These are phyloP conservation scores for Talaromyces ruber DNA, from an alignment of 495 filamentous ascomycete genomes.

Conservation along the genomic window DNA sequence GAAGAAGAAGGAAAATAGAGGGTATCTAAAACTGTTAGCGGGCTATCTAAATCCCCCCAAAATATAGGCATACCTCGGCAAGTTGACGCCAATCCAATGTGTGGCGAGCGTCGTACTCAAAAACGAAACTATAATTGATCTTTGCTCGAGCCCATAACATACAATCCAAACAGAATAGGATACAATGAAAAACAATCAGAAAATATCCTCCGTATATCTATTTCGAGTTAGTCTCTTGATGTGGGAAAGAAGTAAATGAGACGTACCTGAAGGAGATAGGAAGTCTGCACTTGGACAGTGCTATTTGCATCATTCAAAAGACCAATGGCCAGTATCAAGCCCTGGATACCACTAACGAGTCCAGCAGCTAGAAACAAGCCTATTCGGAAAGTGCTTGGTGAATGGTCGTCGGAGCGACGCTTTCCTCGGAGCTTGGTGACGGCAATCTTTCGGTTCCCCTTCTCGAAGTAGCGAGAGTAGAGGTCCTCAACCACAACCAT, in stretches of 20 bases:
- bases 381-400: conserved; percentile 64
- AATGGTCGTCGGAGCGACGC: conserved; percentile 58
- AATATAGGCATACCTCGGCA: conserved; percentile 46
- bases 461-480: conserved; percentile 87
- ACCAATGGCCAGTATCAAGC: conserved; percentile 55
- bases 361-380: conserved; percentile 74
- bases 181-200: conserved; percentile 61
- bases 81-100: conserved; percentile 84
- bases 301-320: conserved; percentile 42
- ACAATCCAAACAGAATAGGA: conserved; percentile 71
- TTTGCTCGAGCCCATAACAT: conserved; percentile 71
- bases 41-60: neutral
- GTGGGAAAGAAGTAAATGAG: neutral
- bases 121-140: conserved; percentile 94
- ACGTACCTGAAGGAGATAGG: conserved; percentile 66
- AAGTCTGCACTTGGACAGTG: conserved; percentile 42
- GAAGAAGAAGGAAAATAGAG: conserved; percentile 63
- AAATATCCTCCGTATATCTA: conserved; percentile 86
- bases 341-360: conserved; percentile 63
- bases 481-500: conserved; percentile 77
- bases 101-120: conserved; percentile 85
- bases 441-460: conserved; percentile 83
- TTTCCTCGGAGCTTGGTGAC: conserved; percentile 70
- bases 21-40: conserved; percentile 47
- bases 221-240: conserved; percentile 15